Percentiles rank a stretch among this genome's conserved stretches.
Evolutionary conservation across 345 rosid species (phyloP).

Genomic region (Combretum micranthum): DNA sequence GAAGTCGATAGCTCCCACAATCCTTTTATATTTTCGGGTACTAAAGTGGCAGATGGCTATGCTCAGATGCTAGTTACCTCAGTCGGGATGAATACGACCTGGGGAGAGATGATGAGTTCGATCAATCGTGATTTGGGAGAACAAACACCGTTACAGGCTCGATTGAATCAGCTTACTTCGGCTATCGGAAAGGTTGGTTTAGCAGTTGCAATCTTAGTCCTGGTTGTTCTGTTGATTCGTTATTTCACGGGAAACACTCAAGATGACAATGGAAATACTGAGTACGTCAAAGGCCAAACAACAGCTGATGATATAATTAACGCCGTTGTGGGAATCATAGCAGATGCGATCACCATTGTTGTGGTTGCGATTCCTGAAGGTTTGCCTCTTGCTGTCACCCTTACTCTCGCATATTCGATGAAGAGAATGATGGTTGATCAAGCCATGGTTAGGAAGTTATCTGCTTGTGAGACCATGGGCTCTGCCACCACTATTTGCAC

Average conservation of each 20-base stretch:
- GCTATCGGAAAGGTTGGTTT: slow-evolving; percentile 54
- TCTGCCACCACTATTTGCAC: no score
- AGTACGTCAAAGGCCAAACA: slow-evolving; percentile 36
- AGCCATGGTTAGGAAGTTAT: no score
- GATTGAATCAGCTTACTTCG: slow-evolving; percentile 62
- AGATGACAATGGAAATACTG: slow-evolving; percentile 40
- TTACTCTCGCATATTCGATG: slow-evolving; percentile 71
- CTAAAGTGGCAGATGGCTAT: slow-evolving; percentile 49
- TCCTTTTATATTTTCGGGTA: slow-evolving; percentile 58
- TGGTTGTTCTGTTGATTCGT: slow-evolving; percentile 44
- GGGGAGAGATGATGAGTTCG: slow-evolving; percentile 78
- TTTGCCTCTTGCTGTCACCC: slow-evolving; percentile 67
- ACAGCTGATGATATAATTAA: slow-evolving; percentile 38
- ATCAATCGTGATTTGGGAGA: slow-evolving; percentile 33
- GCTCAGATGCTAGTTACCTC: slow-evolving; percentile 55
- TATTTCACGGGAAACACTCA: slow-evolving; percentile 60
- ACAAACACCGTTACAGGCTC: slow-evolving; percentile 57
- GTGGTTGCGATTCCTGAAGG: slow-evolving; percentile 91
- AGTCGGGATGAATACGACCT: no score
- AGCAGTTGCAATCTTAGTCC: slow-evolving; percentile 57
- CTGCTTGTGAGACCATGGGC: no score
- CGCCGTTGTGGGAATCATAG: slow-evolving; percentile 51
- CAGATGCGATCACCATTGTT: slow-evolving; percentile 61
- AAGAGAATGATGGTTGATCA: no score
- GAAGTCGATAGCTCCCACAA: slow-evolving; percentile 25